Evolutionary conservation across 1,139 yeast species (phyloP).

Genomic region (Yamadazyma sp.): DNA sequence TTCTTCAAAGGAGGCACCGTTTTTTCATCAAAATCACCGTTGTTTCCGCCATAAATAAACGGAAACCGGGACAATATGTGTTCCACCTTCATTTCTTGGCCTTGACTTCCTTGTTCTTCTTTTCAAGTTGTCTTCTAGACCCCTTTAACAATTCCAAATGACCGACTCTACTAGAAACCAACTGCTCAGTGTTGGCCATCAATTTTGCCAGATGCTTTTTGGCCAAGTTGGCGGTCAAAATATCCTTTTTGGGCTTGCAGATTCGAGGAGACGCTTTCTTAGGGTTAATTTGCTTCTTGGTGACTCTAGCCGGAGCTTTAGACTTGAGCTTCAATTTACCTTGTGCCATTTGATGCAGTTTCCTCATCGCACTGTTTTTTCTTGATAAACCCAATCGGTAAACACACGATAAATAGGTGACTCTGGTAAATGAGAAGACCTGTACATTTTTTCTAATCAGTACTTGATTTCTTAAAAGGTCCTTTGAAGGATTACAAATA

Average conservation of each 20-base stretch:
- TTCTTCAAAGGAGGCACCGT: conserved; percentile 2
- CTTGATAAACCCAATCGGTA: not conserved
- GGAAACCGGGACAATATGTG: conserved; percentile 18
- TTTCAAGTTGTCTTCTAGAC: conserved; percentile 81
- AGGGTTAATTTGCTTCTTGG: conserved; percentile 58
- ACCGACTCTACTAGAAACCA: conserved; percentile 89
- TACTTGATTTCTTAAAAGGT: conserved; percentile 1
- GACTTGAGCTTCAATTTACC: conserved; percentile 51
- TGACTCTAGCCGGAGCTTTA: conserved; percentile 49
- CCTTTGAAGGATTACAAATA: conserved; percentile 1
- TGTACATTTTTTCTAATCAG: not conserved
- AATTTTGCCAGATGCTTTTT: conserved; percentile 69
- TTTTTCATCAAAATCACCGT: conserved; percentile 1
- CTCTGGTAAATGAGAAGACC: conserved; percentile 8
- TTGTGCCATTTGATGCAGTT: conserved; percentile 50
- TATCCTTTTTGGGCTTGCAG: conserved; percentile 65
- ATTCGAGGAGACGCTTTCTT: conserved; percentile 70
- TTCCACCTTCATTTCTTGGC: conserved; percentile 10
- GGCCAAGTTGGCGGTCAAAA: conserved; percentile 50
- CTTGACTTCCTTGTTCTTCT: conserved; percentile 38
- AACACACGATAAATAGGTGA: conserved; percentile 4
- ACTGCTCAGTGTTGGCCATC: conserved; percentile 74
- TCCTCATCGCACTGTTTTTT: conserved; percentile 6
- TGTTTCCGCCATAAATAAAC: not conserved
- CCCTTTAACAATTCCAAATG: conserved; percentile 91